A percentile compares a stretch with the other conserved stretches of the same genome.
Conservation (phyloP, 371 early-diverging fungal genomes). For the Synchytrium microbalum region DNA sequence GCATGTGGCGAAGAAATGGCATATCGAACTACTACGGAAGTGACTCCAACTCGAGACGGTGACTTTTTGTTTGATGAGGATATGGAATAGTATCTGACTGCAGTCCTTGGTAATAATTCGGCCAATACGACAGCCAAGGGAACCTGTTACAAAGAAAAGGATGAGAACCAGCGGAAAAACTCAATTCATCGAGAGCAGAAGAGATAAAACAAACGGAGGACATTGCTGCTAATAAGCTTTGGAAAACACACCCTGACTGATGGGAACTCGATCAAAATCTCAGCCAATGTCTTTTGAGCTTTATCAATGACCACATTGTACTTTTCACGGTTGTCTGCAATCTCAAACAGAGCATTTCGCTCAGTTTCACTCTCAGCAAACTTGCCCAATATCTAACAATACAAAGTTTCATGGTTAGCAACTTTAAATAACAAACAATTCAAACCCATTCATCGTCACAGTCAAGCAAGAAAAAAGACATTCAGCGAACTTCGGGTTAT, state of each 20-base stretch:
- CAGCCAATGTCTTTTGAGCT: constrained; percentile 32
- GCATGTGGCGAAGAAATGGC: constrained; percentile 20
- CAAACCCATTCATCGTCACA: not conserved
- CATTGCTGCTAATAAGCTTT: not conserved
- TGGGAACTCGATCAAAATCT: constrained; percentile 31
- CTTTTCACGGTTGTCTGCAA: constrained; percentile 32
- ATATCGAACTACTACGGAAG: constrained; percentile 83
- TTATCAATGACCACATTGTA: constrained; percentile 30
- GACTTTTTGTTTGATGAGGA: constrained; percentile 67
- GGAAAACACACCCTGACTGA: constrained; percentile 20
- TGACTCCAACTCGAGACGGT: constrained; percentile 68
- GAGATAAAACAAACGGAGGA: not conserved
- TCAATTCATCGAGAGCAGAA: not conserved
- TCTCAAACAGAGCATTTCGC: constrained; percentile 20
- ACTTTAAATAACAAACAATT: not conserved
- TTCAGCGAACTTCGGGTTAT: not conserved
- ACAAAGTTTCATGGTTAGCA: not conserved
- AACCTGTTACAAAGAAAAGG: constrained; percentile 15
- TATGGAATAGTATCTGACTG: constrained; percentile 92
- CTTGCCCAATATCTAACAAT: constrained; percentile 31
- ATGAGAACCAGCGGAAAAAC: not conserved
- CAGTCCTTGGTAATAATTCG: constrained; percentile 71
- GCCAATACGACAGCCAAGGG: constrained; percentile 49
- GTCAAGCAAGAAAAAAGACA: not conserved
- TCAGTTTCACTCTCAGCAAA: constrained; percentile 32